These are phyloP conservation scores for Mrakia blollopis DNA, from an alignment of 768 basidiomycete species.

Conservation along the genomic window DNA sequence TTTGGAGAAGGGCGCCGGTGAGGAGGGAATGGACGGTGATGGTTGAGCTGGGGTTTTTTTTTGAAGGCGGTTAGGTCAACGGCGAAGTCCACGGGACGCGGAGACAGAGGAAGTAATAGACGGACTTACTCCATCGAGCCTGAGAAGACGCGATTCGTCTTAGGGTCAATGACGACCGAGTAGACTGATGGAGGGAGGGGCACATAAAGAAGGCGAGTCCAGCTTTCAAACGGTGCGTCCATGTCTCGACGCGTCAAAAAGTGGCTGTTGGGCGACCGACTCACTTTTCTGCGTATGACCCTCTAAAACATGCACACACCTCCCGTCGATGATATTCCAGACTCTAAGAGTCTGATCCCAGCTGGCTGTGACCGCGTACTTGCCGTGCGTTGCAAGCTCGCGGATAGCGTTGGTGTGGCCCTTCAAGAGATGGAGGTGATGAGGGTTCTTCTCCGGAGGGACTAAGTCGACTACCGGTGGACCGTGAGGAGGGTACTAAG, in stretches of 20 bases:
- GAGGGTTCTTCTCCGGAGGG: constrained; percentile 63
- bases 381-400: constrained; percentile 81
- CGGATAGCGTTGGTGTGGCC: constrained; percentile 92
- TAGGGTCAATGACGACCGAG: constrained; percentile 2
- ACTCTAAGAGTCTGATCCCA: constrained; percentile 92
- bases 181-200: neutral
- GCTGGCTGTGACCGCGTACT: constrained; percentile 88
- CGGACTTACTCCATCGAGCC: neutral
- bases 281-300: constrained; percentile 89
- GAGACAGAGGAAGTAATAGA: neutral
- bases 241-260: constrained; percentile 1
- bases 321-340: constrained; percentile 84
- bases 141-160: neutral
- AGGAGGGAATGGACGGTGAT: neutral
- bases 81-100: neutral
- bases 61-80: neutral
- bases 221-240: neutral
- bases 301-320: constrained; percentile 68
- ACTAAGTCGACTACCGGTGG: constrained; percentile 13
- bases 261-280: constrained; percentile 31
- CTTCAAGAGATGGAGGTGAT: constrained; percentile 72
- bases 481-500: neutral
- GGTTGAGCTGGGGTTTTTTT: neutral
- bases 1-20: neutral
- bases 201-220: neutral